Evolutionary conservation across 805 yeast species (phyloP), one percentile per base, ranked within the genome.

Genomic region (Tetrapisispora iriomotensis): DNA sequence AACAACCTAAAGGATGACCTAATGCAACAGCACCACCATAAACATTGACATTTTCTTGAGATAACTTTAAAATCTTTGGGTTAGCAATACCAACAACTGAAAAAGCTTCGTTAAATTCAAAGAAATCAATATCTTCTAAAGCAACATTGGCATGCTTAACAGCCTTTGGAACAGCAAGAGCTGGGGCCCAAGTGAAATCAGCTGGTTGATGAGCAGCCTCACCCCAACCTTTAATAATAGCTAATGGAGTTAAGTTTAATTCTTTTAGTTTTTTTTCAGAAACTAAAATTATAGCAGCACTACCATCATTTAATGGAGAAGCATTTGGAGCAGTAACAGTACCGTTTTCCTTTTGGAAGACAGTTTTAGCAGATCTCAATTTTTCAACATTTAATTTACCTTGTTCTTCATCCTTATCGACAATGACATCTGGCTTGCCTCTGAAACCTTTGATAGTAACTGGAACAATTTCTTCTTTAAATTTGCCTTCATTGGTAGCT

Each of bases 301-400:
- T 97, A 66, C 99, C 99, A 64, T 92, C 99, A 64, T 90, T 92
- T 56, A 92, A 72, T 57, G 94, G 86, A 22, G 96, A 86, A 22
- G 97, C 94, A 62, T 92, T 94, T 53, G 96, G 94, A 20, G 95
- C 97, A 29, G 98, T 90, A 45, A 92, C 90, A 29, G 96, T 84
- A 61, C 97, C 98, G 51, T 81, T 79, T 58, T 87, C 96, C 66
- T 75, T 79, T 67, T 84, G 82, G 79, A 92, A 92, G 28, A 86
- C 97, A 39, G 98, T 78, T 70, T 97, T 82, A 23, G 97, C 96
- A 42, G 80, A 38, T 60, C 72, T 76, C 52, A 92, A 69, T 62
- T 75, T 86, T 30, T 71, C 70, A 64, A 83, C 87, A 67, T 90
- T 75, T 51, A 88, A 72, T 59, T 85, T 85, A 41, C 67, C 58